phyloP scores from a whole-genome alignment of 139 green algal species.

The Chlorella ohadii region DNA sequence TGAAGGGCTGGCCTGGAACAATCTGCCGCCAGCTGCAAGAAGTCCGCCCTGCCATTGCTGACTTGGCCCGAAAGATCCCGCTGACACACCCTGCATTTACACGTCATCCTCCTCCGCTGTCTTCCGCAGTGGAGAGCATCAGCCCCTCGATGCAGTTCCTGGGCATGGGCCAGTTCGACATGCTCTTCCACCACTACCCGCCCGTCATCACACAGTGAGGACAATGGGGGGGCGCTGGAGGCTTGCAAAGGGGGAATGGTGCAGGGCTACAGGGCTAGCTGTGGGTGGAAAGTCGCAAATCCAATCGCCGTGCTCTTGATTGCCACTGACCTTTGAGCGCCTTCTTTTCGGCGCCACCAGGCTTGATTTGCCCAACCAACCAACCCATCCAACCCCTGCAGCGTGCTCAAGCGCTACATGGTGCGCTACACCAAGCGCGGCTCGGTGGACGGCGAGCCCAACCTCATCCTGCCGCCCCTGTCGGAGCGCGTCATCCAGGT shows the following conservation, averaged over 20 bases:
- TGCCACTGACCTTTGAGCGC: no score
- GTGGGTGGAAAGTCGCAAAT: no score
- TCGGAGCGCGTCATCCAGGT: conserved; percentile 4
- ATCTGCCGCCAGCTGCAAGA: not conserved
- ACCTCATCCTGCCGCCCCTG: conserved; percentile 28
- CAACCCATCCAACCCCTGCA: no score
- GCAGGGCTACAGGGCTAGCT: no score
- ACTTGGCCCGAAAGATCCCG: no score
- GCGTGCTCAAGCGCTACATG: conserved; percentile 21
- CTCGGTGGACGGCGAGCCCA: conserved; percentile 27
- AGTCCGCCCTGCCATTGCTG: no score
- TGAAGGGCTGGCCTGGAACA: not conserved
- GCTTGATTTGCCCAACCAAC: no score
- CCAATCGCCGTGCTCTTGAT: no score
- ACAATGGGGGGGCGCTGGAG: no score
- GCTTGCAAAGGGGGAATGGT: no score
- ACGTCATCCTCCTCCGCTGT: no score
- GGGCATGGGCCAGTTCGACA: conserved; percentile 24
- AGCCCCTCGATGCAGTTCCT: conserved; percentile 33
- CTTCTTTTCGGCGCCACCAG: no score
- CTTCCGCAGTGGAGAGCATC: conserved; percentile 37
- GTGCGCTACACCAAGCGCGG: conserved; percentile 51
- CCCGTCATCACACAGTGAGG: conserved; percentile 2
- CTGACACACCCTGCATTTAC: not conserved
- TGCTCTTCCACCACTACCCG: conserved; percentile 17